These are phyloP conservation scores for Zychaea mexicana DNA, from an alignment of 371 early-diverging fungal species.

Conservation along the genomic window DNA sequence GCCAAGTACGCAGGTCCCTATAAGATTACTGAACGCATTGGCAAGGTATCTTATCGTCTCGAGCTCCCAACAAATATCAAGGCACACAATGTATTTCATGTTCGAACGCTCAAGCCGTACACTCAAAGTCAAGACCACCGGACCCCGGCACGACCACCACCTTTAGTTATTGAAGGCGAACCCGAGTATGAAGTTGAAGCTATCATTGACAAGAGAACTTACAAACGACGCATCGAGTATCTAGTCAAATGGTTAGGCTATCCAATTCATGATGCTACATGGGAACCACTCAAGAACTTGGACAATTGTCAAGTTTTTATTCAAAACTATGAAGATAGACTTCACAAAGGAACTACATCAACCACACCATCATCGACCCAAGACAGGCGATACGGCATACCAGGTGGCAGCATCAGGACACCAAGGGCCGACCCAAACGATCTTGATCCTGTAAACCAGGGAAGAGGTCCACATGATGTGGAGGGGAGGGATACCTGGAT, in stretches of 20 bases:
- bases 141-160: conserved; percentile 15
- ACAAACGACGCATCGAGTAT: conserved; percentile 17
- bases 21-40: background rate
- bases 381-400: too few relatives aligned
- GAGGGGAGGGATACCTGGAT: too few relatives aligned
- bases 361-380: too few relatives aligned
- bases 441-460: too few relatives aligned
- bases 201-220: conserved; percentile 23
- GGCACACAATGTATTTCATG: conserved; percentile 1
- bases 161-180: conserved; percentile 29
- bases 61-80: background rate
- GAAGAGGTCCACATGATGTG: too few relatives aligned
- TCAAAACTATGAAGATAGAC: too few relatives aligned
- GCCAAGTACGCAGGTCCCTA: background rate
- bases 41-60: background rate
- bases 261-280: conserved; percentile 12
- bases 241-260: conserved; percentile 29
- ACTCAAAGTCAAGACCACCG: conserved; percentile 8
- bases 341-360: too few relatives aligned
- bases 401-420: too few relatives aligned
- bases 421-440: too few relatives aligned
- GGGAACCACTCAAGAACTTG: conserved; percentile 13
- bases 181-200: conserved; percentile 37
- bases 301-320: background rate
- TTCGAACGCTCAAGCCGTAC: background rate